phyloP scores from a whole-genome alignment of 257 asterid species.

The Salvia rosmarinus region DNA sequence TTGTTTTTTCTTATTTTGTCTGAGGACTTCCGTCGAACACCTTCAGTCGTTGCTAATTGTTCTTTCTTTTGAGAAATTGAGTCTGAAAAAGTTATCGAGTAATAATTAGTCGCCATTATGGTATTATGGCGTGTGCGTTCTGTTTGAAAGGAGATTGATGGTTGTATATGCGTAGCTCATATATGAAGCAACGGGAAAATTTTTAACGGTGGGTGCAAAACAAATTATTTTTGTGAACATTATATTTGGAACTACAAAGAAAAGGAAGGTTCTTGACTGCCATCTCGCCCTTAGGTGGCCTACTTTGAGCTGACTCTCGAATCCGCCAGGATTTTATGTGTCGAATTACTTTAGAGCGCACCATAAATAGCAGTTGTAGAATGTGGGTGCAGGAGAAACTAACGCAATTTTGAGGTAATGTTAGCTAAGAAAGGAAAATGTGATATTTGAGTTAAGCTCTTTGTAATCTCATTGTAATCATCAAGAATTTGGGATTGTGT shows the following conservation, averaged over 20 bases:
- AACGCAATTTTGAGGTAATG: not conserved
- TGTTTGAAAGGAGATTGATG: not conserved
- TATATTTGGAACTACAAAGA: not conserved
- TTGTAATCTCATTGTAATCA: too few relatives aligned
- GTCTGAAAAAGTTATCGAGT: not conserved
- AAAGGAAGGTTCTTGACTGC: not conserved
- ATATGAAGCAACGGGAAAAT: not conserved
- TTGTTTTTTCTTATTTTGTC: not conserved
- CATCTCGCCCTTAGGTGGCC: not conserved
- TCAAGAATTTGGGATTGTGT: too few relatives aligned
- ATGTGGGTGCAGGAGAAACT: not conserved
- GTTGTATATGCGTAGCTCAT: too few relatives aligned
- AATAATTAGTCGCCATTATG: not conserved
- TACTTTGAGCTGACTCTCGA: not conserved
- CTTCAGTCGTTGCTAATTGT: not conserved
- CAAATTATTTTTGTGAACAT: not conserved
- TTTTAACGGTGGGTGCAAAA: not conserved
- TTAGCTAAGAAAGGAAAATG: not conserved
- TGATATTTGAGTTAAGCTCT: too few relatives aligned
- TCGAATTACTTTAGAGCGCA: not conserved
- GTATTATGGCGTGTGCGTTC: not conserved
- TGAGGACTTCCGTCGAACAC: slow-evolving; percentile 18
- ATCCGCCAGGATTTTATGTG: not conserved
- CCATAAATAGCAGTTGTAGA: not conserved
- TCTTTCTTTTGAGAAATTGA: not conserved